Evolutionary conservation across 129 eudicot species (phyloP), one percentile per base, ranked within the genome.

Genomic region (Saposhnikovia divaricata): DNA sequence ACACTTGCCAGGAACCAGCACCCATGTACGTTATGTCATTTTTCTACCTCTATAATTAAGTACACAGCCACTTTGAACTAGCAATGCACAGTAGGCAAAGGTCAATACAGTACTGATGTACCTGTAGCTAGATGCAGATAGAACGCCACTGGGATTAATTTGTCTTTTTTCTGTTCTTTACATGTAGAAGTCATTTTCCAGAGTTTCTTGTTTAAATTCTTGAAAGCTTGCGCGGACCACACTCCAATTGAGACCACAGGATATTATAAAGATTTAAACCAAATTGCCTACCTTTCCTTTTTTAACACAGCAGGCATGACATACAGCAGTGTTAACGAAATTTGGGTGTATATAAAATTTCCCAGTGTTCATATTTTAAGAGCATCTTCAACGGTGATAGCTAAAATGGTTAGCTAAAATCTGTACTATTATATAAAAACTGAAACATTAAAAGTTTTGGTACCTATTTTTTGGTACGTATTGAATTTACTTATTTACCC

Each of bases 211-310:
- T 34, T 59, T 1, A 23, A 7, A 2, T n/a, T 8, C n/a, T 59
- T n/a, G 1, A 25, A 61, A 23, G 69, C 69, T 61, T 11, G 34
- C 34, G 69, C 69, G 69, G 69, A 61, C 69, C 69, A 61, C 69
- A 61, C 69, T 61, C 69, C 69, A 23, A n/a, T n/a, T n/a, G 16
- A 0, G 15, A 15, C 69, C 69, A 23, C 37, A 0, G 15, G 34
- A 61, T 61, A 61, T n/a, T 61, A n/a, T 61, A 61, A 15, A n/a
- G 69, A 61, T 61, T n/a, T 61, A 61, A 8, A 61, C 69, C 69
- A 61, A n/a, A n/a, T 61, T 61, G 34, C 34, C 28, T 61, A 61
- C 69, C 37, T 61, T 59, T 9, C 37, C 37, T 61, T 25, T 61
- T 57, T 15, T 6, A 0, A 16, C 9, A 11, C 9, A 16, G 9